These are phyloP conservation scores for Parastagonospora nodorum DNA, from an alignment of 2,329 filamentous ascomycete genomes.

Conservation along the genomic window DNA sequence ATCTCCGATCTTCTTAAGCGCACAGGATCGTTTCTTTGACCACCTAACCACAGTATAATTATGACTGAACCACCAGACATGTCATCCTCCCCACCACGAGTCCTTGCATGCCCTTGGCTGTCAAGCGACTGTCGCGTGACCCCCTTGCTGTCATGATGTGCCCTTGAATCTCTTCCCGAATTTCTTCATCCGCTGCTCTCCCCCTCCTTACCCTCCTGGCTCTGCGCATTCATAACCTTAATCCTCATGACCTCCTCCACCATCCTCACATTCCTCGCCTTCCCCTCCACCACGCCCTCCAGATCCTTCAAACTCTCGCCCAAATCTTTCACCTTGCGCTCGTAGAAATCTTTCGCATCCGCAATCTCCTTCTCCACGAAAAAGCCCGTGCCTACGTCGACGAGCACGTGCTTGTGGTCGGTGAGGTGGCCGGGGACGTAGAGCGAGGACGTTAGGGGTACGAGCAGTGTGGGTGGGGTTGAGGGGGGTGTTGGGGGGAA, in stretches of 20 bases:
- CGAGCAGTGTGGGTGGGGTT: slow-evolving; percentile 66
- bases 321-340: slow-evolving; percentile 69
- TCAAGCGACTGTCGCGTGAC: background rate
- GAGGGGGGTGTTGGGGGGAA: slow-evolving; percentile 46
- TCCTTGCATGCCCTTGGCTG: no score
- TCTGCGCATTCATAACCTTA: slow-evolving; percentile 43
- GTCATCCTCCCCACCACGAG: no score
- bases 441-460: slow-evolving; percentile 92
- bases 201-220: slow-evolving; percentile 26
- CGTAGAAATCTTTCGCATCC: slow-evolving; percentile 70
- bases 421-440: slow-evolving; percentile 87
- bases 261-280: slow-evolving; percentile 81
- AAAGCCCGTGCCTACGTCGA: slow-evolving; percentile 93
- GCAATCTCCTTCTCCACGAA: slow-evolving; percentile 81
- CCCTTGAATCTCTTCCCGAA: background rate
- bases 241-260: slow-evolving; percentile 74
- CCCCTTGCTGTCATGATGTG: background rate
- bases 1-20: no score
- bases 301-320: slow-evolving; percentile 68
- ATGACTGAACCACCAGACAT: no score
- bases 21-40: no score
- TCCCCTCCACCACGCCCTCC: slow-evolving; percentile 71
- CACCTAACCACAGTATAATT: no score
- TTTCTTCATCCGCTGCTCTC: slow-evolving; percentile 24
- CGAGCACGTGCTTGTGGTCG: slow-evolving; percentile 55